A percentile compares a stretch with the other conserved stretches of the same genome.
These are phyloP conservation scores for Bryoglossum gracile DNA, from an alignment of 495 filamentous ascomycete species.

Conservation along the genomic window DNA sequence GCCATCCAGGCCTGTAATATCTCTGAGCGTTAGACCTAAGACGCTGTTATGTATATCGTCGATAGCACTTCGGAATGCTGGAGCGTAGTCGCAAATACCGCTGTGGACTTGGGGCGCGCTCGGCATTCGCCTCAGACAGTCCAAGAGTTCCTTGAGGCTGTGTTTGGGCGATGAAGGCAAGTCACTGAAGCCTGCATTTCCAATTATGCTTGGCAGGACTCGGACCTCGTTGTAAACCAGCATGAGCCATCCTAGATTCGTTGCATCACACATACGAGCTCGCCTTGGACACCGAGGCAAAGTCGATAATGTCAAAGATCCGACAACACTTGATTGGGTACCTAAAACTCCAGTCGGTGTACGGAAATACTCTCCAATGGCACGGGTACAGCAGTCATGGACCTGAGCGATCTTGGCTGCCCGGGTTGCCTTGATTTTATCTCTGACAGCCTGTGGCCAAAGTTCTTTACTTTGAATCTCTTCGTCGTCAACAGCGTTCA, in stretches of 20 bases:
- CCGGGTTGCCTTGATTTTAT: conserved; percentile 30
- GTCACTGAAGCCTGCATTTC: conserved; percentile 16
- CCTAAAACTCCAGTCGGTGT: conserved; percentile 11
- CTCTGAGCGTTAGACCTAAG: conserved; percentile 29
- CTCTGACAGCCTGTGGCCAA: conserved; percentile 28
- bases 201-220: conserved; percentile 24
- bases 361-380: conserved; percentile 27
- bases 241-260: conserved; percentile 38
- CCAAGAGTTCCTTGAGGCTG: conserved; percentile 29
- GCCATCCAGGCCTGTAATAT: conserved; percentile 28
- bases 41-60: conserved; percentile 36
- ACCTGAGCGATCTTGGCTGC: conserved; percentile 32
- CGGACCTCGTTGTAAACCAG: conserved; percentile 31
- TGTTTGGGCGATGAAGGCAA: conserved; percentile 10
- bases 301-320: conserved; percentile 18
- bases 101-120: conserved; percentile 30
- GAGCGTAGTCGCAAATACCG: conserved; percentile 34
- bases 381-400: conserved; percentile 23
- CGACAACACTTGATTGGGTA: conserved; percentile 7
- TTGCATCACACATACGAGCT: conserved; percentile 33
- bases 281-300: conserved; percentile 30
- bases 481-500: conserved; percentile 27
- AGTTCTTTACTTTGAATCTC: conserved; percentile 21
- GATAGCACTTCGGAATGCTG: conserved; percentile 32
- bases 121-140: conserved; percentile 27